Evolutionary conservation across 176 grass and related monocot species (phyloP).

Genomic region (Raddia guianensis): DNA sequence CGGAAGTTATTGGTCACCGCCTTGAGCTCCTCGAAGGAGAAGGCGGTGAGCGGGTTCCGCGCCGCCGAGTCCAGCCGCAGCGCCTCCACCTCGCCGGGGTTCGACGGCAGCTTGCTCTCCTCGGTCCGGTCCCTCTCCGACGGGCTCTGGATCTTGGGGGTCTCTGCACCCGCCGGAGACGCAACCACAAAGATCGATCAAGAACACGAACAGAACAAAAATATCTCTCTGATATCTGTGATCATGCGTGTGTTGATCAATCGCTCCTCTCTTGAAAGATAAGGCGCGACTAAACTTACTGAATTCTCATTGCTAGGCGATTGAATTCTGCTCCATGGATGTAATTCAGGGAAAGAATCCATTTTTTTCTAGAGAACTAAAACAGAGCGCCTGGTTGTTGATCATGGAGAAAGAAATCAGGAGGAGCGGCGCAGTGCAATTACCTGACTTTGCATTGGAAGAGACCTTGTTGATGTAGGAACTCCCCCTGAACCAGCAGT

Average conservation of each 20-base stretch:
- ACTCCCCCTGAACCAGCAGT: constrained; percentile 53
- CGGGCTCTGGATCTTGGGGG: constrained; percentile 63
- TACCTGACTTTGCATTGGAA: constrained; percentile 70
- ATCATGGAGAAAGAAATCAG: constrained; percentile 1
- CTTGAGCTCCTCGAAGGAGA: constrained; percentile 64
- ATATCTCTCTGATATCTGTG: neutral
- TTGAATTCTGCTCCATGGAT: neutral
- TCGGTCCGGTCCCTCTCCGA: constrained; percentile 62
- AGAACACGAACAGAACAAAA: neutral
- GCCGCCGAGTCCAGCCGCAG: constrained; percentile 46
- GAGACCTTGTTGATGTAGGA: constrained; percentile 56
- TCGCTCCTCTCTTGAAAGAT: neutral
- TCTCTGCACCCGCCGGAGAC: constrained; percentile 37
- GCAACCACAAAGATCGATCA: neutral
- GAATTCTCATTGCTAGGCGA: neutral
- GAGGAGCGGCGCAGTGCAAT: constrained; percentile 19
- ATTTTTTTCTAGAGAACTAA: constrained; percentile 1
- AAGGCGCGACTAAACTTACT: neutral
- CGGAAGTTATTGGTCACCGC: constrained; percentile 64
- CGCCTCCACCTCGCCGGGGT: constrained; percentile 69
- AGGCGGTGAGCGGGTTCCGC: constrained; percentile 66
- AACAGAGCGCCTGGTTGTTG: constrained; percentile 14
- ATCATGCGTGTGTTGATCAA: neutral
- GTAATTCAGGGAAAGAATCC: neutral
- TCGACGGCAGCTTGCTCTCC: constrained; percentile 62